A percentile compares a stretch with the other conserved stretches of the same genome.
Evolutionary conservation across 2,329 filamentous ascomycete species (phyloP).

Genomic region (Arthrinium puccinioides): DNA sequence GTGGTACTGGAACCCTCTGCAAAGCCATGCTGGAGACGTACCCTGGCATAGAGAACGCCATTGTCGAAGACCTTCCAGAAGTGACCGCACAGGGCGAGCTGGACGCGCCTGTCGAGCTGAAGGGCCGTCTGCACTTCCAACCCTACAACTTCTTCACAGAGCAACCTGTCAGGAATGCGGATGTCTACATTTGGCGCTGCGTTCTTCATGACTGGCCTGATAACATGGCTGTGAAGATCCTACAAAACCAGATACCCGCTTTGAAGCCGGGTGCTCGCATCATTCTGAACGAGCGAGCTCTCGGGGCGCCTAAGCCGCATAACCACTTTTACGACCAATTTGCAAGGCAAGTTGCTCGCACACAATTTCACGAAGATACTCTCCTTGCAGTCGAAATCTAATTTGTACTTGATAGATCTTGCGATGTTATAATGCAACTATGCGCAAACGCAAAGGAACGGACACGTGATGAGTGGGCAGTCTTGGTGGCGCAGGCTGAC

Average conservation of each 20-base stretch:
- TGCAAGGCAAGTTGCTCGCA: slow-evolving; percentile 1
- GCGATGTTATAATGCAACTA: slow-evolving; percentile 8
- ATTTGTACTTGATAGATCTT: slow-evolving; percentile 6
- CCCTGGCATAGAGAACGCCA: slow-evolving; percentile 7
- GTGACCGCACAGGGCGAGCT: slow-evolving; percentile 2
- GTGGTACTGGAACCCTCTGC: slow-evolving; percentile 7
- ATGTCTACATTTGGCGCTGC: slow-evolving; percentile 3
- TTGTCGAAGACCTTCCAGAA: slow-evolving; percentile 9
- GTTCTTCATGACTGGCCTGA: slow-evolving; percentile 3
- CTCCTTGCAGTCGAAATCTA: too few relatives aligned
- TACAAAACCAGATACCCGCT: slow-evolving; percentile 3
- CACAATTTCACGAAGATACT: too few relatives aligned
- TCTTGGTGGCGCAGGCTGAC: slow-evolving; percentile 8
- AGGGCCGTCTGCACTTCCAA: slow-evolving; percentile 3
- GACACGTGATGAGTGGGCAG: slow-evolving; percentile 7
- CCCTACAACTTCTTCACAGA: slow-evolving; percentile 1
- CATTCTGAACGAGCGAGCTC: slow-evolving; percentile 10
- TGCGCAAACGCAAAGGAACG: slow-evolving; percentile 11
- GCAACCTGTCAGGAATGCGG: slow-evolving; percentile 3
- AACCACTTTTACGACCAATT: slow-evolving; percentile 7
- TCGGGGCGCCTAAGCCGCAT: slow-evolving; percentile 3
- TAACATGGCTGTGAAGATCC: background rate
- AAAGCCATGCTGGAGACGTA: slow-evolving; percentile 6
- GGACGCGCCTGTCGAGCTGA: background rate
- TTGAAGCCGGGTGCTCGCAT: slow-evolving; percentile 5